Base-by-base conservation (phyloP, 371 early-diverging fungal species). In the Capillidium heterosporum region DNA sequence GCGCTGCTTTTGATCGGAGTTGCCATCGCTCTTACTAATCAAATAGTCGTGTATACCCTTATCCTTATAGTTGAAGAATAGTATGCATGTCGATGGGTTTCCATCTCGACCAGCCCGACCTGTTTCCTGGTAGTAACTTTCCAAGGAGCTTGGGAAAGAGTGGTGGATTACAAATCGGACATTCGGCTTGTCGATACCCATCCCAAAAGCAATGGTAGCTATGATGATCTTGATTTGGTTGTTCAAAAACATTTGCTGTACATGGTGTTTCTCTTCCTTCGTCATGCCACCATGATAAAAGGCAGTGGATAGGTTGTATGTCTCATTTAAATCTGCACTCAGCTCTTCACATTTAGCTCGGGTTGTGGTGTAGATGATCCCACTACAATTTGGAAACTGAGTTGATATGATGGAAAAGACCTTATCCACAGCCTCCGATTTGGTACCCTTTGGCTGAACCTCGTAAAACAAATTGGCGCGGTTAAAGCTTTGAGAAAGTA, bases 111-210 rank as follows among this genome's bases (percentile, higher is more conserved):
- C 99, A 0, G 99, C 99, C 24, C 99, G 80, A 1, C 99, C 99
- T 0, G 96, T 97, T 69, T 99, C 99, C 70, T 99, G 99, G 63
- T 99, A 99, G 63, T 99, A 99, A 0, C 96, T 96, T 69, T 99
- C 99, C 5, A 99, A 62, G 15, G 89, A 87, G 24, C 92, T 84
- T 0, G 99, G 98, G n/a, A 98, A 65, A 3, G 91, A 81, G 65
- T 89, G 85, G 65, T 99, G 99, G 19, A 99, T 83, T 1, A 99
- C 99, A 68, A 87, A 99, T 1, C 99, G 86, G 10, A 99, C 99
- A 62, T 99, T 93, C n/a, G 92, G 70, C 71, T 99, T 99, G 72
- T 99, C 98, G 48, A 99, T 98, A 8, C 99, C 93, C 95, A 94
- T 91, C 11, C 98, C 97, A 72, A 99, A 98, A 0, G 99, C 99